Percentiles rank a stretch among this genome's conserved stretches.
phyloP scores from a whole-genome alignment of 139 green algal species.

The Desmodesmus armatus region DNA sequence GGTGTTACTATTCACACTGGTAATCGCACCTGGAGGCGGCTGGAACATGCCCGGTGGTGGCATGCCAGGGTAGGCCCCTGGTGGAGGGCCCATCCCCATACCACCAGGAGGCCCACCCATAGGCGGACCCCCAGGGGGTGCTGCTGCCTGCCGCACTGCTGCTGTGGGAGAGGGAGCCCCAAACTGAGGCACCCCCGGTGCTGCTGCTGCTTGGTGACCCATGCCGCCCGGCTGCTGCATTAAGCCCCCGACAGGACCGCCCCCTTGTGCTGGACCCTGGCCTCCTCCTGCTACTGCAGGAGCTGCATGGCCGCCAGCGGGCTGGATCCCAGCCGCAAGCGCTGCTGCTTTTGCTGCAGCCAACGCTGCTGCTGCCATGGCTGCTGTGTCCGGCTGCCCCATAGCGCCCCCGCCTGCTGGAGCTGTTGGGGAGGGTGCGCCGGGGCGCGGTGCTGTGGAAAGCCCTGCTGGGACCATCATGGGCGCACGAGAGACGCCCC shows the following conservation, averaged over 20 bases:
- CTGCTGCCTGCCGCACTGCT: slow-evolving; percentile 2
- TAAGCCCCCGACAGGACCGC: too few relatives aligned
- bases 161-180: not conserved
- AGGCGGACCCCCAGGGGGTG: too few relatives aligned
- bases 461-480: not conserved
- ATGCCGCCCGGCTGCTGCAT: not conserved
- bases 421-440: not conserved
- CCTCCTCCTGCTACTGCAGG: not conserved
- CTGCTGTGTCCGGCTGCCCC: not conserved
- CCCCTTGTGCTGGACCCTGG: not conserved
- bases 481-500: too few relatives aligned
- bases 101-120: not conserved
- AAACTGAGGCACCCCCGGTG: not conserved
- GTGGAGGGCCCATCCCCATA: not conserved
- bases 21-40: slow-evolving; percentile 1
- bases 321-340: not conserved
- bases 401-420: not conserved
- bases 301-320: not conserved
- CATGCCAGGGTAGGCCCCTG: not conserved
- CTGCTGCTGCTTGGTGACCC: not conserved
- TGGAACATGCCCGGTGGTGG: slow-evolving; percentile 4
- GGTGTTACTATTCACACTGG: not conserved
- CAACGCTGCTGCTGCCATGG: not conserved
- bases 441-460: not conserved
- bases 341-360: not conserved